Evolutionary conservation across 1,284 basidiomycete genomes (phyloP).

Genomic region (Boletus mariae): DNA sequence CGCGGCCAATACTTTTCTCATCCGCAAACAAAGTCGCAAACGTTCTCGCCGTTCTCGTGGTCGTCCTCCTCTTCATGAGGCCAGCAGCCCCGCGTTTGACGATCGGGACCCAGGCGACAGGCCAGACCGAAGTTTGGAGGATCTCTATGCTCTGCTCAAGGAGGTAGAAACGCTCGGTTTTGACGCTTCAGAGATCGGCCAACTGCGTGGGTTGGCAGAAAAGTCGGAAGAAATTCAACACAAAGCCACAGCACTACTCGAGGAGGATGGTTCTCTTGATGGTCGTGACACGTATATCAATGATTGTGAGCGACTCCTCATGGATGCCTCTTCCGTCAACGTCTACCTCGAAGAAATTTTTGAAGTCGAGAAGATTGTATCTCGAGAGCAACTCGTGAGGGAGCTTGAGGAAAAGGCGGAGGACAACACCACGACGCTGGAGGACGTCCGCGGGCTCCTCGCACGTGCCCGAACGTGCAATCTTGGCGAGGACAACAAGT

Average conservation of each 20-base stretch:
- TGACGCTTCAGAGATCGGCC: conserved; percentile 69
- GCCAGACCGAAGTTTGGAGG: conserved; percentile 63
- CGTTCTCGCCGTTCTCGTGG: conserved; percentile 63
- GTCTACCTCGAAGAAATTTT: conserved; percentile 73
- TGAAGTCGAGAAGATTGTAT: conserved; percentile 74
- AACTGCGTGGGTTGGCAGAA: conserved; percentile 53
- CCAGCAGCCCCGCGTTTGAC: conserved; percentile 27
- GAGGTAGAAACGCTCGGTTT: conserved; percentile 78
- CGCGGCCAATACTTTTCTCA: conserved; percentile 65
- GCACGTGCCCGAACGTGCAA: conserved; percentile 65
- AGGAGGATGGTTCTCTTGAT: conserved; percentile 30
- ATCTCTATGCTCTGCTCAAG: conserved; percentile 62
- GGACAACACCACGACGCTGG: conserved; percentile 53
- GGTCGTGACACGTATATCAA: conserved; percentile 58
- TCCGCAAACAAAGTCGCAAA: conserved; percentile 70
- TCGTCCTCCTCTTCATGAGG: conserved; percentile 43
- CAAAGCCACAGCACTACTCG: conserved; percentile 52
- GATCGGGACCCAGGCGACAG: conserved; percentile 61
- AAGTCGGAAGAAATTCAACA: conserved; percentile 64
- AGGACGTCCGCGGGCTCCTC: conserved; percentile 67
- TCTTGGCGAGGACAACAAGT: conserved; percentile 57
- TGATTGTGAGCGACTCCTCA: conserved; percentile 67
- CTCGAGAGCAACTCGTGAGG: conserved; percentile 63
- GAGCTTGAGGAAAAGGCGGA: conserved; percentile 67
- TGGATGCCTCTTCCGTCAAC: conserved; percentile 70